These are phyloP conservation scores for Epichloe sp. DNA, from an alignment of 2,329 filamentous ascomycete species.

Conservation along the genomic window DNA sequence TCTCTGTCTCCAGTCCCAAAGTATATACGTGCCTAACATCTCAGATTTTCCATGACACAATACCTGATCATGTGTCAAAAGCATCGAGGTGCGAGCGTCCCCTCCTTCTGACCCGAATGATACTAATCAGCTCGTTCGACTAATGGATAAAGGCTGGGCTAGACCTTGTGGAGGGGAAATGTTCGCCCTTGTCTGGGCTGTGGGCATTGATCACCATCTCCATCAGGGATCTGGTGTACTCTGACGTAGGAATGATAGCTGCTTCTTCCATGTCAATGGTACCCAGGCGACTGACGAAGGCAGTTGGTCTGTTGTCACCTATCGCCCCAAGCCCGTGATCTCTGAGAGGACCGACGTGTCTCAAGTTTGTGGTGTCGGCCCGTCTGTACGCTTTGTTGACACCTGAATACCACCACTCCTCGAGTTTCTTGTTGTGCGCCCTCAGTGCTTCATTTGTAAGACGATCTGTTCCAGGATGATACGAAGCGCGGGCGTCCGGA, in stretches of 20 bases:
- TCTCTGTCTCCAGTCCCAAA: background rate
- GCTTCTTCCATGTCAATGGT: background rate
- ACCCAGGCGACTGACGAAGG: background rate
- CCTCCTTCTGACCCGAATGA: background rate
- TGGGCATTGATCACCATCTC: background rate
- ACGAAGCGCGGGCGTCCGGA: conserved; percentile 1
- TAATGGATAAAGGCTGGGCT: background rate
- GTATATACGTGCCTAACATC: background rate
- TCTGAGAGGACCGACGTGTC: background rate
- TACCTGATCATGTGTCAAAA: background rate
- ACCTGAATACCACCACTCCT: conserved; percentile 7
- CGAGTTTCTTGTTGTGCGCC: conserved; percentile 1
- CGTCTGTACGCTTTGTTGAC: background rate
- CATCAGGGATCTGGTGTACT: background rate
- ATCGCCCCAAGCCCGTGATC: background rate
- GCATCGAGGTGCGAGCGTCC: background rate
- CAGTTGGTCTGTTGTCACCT: conserved; percentile 1
- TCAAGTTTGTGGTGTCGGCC: background rate
- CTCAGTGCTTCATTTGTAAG: conserved; percentile 12
- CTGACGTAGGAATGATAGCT: background rate
- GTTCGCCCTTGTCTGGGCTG: background rate
- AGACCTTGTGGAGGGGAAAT: background rate
- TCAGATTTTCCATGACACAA: background rate
- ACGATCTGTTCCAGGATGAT: conserved; percentile 10
- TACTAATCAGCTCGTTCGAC: background rate